Percentiles rank a stretch among this genome's conserved stretches.
Conservation (phyloP, 805 yeast genomes). For the Monosporozyma aquatica region DNA sequence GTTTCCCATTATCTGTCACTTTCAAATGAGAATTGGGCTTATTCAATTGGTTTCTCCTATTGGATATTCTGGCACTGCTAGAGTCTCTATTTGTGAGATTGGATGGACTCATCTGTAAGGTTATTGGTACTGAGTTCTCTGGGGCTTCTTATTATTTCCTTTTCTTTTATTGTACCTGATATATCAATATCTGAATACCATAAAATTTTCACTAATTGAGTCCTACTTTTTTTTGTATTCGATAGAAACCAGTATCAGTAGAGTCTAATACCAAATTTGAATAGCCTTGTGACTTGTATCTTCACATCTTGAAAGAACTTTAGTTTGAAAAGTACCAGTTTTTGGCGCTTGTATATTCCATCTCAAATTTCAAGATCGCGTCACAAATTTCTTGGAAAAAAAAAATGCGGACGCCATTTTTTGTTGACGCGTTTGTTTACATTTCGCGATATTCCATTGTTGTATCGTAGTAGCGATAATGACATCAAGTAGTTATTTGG, state of each 20-base stretch:
- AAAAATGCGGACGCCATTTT: neutral
- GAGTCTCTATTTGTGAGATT: neutral
- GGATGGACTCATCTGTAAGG: neutral
- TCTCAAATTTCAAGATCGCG: neutral
- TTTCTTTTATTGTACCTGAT: too few relatives aligned
- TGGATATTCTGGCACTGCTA: neutral
- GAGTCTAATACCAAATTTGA: too few relatives aligned
- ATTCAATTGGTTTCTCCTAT: neutral
- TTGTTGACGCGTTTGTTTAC: slow-evolving; percentile 6
- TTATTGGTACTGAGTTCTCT: too few relatives aligned
- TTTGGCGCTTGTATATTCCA: neutral
- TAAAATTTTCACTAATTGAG: too few relatives aligned
- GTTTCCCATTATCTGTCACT: neutral
- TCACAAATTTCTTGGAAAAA: neutral
- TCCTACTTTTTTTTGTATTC: too few relatives aligned
- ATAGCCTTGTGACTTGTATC: too few relatives aligned
- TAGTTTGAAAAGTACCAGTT: too few relatives aligned
- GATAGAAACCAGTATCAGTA: too few relatives aligned
- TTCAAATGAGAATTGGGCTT: neutral
- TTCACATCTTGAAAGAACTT: too few relatives aligned
- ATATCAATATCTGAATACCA: too few relatives aligned
- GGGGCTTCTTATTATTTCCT: too few relatives aligned
- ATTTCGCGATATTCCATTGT: slow-evolving; percentile 1
- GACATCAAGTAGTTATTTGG: neutral
- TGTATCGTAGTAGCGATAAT: neutral